Conservation (phyloP, 73 alveolate genomes). For the Paramecium primaurelia region DNA sequence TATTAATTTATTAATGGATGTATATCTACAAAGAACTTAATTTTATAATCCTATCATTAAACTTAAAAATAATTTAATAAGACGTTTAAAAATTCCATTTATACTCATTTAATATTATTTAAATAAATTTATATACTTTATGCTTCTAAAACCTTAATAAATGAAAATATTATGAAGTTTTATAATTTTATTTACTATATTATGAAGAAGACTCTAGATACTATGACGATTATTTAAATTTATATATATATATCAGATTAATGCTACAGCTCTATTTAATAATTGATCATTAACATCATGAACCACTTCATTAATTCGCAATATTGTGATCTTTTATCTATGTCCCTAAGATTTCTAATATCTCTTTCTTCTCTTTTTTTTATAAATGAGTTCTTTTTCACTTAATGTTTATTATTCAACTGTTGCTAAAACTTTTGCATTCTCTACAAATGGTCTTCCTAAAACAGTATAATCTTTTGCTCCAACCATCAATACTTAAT, state of each 20-base stretch:
- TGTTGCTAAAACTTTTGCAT: constrained; percentile 72
- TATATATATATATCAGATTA: not conserved
- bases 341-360: constrained; percentile 70
- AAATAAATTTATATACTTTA: too few species aligned
- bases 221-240: not conserved
- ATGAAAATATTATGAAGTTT: too few species aligned
- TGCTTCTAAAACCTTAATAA: too few species aligned
- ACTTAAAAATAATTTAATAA: too few species aligned
- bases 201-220: not conserved
- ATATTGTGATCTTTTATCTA: constrained; percentile 66
- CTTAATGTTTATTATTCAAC: constrained; percentile 72
- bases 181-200: too few species aligned
- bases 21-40: too few species aligned
- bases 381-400: constrained; percentile 74
- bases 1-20: too few species aligned
- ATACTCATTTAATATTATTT: too few species aligned
- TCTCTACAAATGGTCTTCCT: constrained; percentile 81
- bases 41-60: too few species aligned
- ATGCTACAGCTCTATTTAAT: constrained; percentile 32
- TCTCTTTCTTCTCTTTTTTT: constrained; percentile 83
- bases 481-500: constrained; percentile 75
- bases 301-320: constrained; percentile 71
- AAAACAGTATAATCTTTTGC: constrained; percentile 76
- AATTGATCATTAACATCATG: constrained; percentile 67
- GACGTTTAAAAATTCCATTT: too few species aligned